These are phyloP conservation scores for Hyparrhenia diplandra DNA, from an alignment of 176 grass and related monocot genomes.

Conservation along the genomic window DNA sequence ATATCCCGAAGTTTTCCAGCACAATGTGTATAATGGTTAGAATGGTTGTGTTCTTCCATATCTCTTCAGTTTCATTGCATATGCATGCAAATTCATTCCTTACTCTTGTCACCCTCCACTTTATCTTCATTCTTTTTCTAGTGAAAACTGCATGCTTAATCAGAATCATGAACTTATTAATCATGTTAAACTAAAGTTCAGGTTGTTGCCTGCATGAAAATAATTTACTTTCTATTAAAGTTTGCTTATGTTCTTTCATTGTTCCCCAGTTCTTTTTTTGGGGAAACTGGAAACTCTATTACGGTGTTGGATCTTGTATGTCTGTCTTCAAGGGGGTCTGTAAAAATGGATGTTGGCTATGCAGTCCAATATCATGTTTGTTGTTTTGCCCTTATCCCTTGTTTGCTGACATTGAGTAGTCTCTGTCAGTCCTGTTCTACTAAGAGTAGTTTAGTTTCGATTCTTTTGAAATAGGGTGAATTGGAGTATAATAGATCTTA, in stretches of 20 bases:
- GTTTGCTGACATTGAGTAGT: background rate
- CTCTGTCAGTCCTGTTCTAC: background rate
- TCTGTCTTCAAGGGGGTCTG: background rate
- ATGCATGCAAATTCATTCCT: background rate
- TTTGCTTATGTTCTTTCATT: background rate
- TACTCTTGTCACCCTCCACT: background rate
- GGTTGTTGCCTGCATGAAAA: background rate
- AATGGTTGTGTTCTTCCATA: background rate
- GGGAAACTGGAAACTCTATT: background rate
- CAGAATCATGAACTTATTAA: background rate
- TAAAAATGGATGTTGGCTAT: background rate
- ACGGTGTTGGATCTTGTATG: background rate
- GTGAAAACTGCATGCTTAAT: background rate
- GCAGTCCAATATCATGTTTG: background rate
- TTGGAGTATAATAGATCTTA: no score
- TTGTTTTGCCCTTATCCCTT: background rate
- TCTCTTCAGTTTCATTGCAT: background rate
- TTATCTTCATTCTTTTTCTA: background rate
- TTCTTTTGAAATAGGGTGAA: background rate
- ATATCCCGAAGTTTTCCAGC: background rate
- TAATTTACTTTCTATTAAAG: background rate
- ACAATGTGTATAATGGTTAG: background rate
- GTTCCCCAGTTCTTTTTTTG: background rate
- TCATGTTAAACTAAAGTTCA: background rate
- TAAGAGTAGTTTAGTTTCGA: background rate